These are phyloP conservation scores for Xylaria arbuscula DNA, from an alignment of 2,329 filamentous ascomycete genomes.

Conservation along the genomic window DNA sequence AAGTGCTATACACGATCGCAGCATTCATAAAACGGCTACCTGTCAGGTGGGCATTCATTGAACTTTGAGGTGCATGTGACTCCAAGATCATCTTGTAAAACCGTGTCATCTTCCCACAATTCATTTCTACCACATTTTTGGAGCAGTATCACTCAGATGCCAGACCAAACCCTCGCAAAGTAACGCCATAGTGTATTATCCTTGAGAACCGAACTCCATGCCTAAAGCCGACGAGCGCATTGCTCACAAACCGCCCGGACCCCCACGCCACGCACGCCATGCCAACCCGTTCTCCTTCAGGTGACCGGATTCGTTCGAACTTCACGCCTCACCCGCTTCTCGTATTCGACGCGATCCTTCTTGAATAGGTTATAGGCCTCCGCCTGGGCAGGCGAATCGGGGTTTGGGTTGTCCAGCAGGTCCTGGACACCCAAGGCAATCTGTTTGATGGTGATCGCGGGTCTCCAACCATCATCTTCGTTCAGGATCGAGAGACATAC, in stretches of 20 bases:
- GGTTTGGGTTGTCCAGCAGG: constrained; percentile 94
- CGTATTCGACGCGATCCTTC: constrained; percentile 87
- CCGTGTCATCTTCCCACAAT: constrained; percentile 9
- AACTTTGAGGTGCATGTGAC: constrained; percentile 8
- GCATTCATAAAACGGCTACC: constrained; percentile 18
- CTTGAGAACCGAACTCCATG: constrained; percentile 41
- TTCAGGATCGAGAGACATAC: constrained; percentile 97
- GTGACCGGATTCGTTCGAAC: constrained; percentile 88
- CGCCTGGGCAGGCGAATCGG: constrained; percentile 94
- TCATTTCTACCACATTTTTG: constrained; percentile 26
- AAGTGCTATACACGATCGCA: constrained; percentile 2
- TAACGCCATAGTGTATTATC: constrained; percentile 41
- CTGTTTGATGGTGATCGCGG: constrained; percentile 97
- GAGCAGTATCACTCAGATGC: constrained; percentile 16
- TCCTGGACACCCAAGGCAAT: constrained; percentile 97
- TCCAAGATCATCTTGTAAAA: constrained; percentile 11
- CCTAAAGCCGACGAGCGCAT: constrained; percentile 25
- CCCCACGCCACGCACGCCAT: background rate
- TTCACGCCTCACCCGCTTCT: constrained; percentile 85
- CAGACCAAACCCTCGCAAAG: constrained; percentile 31
- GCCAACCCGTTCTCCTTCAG: constrained; percentile 23
- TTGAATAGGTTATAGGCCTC: constrained; percentile 98
- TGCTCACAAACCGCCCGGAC: constrained; percentile 22
- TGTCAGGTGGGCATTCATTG: background rate
- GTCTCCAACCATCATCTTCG: constrained; percentile 98